Evolutionary conservation across 2,329 filamentous ascomycete genomes (phyloP).

Genomic region (Diaporthe sp.): DNA sequence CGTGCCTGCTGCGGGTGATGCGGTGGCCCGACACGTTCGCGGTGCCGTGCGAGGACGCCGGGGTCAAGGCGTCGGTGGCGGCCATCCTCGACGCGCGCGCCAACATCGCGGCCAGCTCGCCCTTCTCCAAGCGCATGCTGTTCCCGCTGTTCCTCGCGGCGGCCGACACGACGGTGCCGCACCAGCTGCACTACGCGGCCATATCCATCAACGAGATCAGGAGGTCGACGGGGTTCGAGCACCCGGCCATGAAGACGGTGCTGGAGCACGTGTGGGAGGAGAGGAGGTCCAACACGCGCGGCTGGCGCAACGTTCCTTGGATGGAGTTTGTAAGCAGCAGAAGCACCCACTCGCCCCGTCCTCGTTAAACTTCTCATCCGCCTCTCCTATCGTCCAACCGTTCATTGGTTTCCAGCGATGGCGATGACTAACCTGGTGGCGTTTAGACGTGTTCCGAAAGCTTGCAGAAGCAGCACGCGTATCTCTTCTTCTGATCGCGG

Average conservation of each 20-base stretch:
- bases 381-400: accelerated
- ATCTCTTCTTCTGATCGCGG: constrained; percentile 4
- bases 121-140: constrained; percentile 47
- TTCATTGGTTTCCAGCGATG: background rate
- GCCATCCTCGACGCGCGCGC: constrained; percentile 47
- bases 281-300: constrained; percentile 5
- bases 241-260: constrained; percentile 16
- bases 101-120: constrained; percentile 42
- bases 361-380: background rate
- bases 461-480: constrained; percentile 21
- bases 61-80: constrained; percentile 44
- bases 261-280: constrained; percentile 21
- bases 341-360: background rate
- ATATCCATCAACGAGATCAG: constrained; percentile 23
- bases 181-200: constrained; percentile 12
- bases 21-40: constrained; percentile 47
- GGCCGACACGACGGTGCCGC: constrained; percentile 43
- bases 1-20: constrained; percentile 47
- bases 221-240: constrained; percentile 10
- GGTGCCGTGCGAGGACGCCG: constrained; percentile 44
- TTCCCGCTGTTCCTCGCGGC: constrained; percentile 49
- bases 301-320: constrained; percentile 12
- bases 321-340: constrained; percentile 12
- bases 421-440: background rate
- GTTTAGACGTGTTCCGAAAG: constrained; percentile 16